phyloP scores from a whole-genome alignment of 164 flowering plant genomes.

The Aristolochia contorta region DNA sequence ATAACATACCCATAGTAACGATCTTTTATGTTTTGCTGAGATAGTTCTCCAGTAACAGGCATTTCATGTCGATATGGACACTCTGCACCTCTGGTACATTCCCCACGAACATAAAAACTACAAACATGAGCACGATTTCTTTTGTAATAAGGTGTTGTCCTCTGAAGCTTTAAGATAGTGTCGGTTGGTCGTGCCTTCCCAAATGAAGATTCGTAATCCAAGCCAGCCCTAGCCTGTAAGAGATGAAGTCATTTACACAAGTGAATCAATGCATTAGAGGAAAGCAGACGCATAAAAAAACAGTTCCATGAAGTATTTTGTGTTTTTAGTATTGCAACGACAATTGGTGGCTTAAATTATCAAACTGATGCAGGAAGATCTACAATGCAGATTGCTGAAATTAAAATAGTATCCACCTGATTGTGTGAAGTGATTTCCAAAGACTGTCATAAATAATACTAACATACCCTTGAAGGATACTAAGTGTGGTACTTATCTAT shows the following conservation, averaged over 20 bases:
- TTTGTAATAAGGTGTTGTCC: slow-evolving; percentile 83
- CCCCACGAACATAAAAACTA: slow-evolving; percentile 86
- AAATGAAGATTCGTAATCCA: slow-evolving; percentile 81
- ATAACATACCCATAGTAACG: slow-evolving; percentile 93
- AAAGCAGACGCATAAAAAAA: no score
- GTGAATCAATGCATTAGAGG: not conserved
- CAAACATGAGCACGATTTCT: slow-evolving; percentile 91
- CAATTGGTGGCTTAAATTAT: no score
- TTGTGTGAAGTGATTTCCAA: no score
- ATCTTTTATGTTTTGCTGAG: slow-evolving; percentile 92
- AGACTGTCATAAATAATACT: no score
- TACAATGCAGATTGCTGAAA: no score
- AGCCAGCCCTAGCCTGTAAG: slow-evolving; percentile 76
- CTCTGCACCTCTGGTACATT: slow-evolving; percentile 94
- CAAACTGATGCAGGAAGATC: no score
- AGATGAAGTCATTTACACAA: not conserved
- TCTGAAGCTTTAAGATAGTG: slow-evolving; percentile 84
- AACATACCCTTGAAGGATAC: no score
- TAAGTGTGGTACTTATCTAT: no score
- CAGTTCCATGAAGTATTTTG: no score
- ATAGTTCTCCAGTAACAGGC: slow-evolving; percentile 88
- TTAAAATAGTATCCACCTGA: no score
- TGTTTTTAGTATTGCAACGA: no score
- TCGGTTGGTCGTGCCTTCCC: slow-evolving; percentile 75
- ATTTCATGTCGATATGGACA: slow-evolving; percentile 97